A percentile compares a stretch with the other conserved stretches of the same genome.
Conservation (phyloP, 345 rosid genomes). For the Hevea brasiliensis region DNA sequence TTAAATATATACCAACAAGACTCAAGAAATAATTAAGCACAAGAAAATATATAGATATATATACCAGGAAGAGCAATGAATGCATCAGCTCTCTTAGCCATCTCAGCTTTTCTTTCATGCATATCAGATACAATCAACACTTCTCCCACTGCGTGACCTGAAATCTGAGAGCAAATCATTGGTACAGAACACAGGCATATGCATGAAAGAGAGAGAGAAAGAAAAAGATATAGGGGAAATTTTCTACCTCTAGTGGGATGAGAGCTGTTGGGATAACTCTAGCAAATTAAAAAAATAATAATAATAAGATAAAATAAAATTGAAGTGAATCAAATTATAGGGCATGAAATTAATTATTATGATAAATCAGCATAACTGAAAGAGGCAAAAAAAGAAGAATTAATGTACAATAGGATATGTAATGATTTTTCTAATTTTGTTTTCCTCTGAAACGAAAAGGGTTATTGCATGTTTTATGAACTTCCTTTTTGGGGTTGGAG, state of each 20-base stretch:
- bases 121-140: conserved; percentile 40
- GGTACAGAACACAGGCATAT: background rate
- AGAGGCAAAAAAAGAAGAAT: no score
- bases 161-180: conserved; percentile 24
- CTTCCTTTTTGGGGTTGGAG: no score
- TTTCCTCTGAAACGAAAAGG: no score
- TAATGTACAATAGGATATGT: no score
- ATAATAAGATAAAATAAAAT: background rate
- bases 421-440: no score
- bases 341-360: background rate
- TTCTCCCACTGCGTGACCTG: conserved; percentile 40
- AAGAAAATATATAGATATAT: no score
- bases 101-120: conserved; percentile 48
- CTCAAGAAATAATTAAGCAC: no score
- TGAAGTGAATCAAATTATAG: background rate
- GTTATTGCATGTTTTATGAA: no score
- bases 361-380: no score
- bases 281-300: background rate
- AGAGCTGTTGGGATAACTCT: conserved; percentile 45
- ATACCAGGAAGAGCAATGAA: conserved; percentile 49
- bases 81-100: conserved; percentile 42
- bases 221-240: background rate
- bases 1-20: no score
- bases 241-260: conserved; percentile 36
- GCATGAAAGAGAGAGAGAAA: background rate